Percentiles rank a stretch among this genome's conserved stretches.
Evolutionary conservation across 2,329 filamentous ascomycete species (phyloP).

Genomic region (Colletotrichum musae): DNA sequence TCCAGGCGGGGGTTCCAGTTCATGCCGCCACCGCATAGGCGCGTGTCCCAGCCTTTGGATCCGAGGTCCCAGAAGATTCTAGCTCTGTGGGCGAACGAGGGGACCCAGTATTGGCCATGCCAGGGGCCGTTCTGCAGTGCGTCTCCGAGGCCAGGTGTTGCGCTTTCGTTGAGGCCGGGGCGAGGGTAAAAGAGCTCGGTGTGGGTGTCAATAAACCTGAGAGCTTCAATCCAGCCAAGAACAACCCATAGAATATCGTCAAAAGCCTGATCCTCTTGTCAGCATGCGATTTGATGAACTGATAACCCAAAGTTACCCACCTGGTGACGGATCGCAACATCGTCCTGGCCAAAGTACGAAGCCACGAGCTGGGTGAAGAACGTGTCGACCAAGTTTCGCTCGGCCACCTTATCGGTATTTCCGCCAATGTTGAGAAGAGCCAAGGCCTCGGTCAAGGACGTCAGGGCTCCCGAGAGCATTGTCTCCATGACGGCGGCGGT

Average conservation of each 20-base stretch:
- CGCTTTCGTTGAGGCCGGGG: slow-evolving; percentile 44
- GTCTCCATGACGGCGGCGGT: slow-evolving; percentile 89
- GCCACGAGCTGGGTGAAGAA: slow-evolving; percentile 84
- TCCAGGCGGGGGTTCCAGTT: slow-evolving; percentile 85
- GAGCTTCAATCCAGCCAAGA: slow-evolving; percentile 87
- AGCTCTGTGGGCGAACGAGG: slow-evolving; percentile 85
- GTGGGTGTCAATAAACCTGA: slow-evolving; percentile 83
- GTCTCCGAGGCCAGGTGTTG: slow-evolving; percentile 43
- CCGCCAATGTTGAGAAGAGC: slow-evolving; percentile 52
- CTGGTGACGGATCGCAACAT: slow-evolving; percentile 77
- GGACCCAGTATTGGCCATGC: slow-evolving; percentile 83
- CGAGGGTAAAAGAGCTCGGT: slow-evolving; percentile 71
- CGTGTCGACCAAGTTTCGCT: slow-evolving; percentile 85
- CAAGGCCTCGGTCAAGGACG: slow-evolving; percentile 77
- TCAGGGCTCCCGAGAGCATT: slow-evolving; percentile 80
- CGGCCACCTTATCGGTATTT: slow-evolving; percentile 60
- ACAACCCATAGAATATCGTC: slow-evolving; percentile 98
- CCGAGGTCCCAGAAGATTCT: slow-evolving; percentile 89
- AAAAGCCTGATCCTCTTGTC: slow-evolving; percentile 72
- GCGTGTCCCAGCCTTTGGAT: slow-evolving; percentile 83
- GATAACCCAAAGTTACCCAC: slow-evolving; percentile 44
- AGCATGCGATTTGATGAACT: not conserved
- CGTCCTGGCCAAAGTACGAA: slow-evolving; percentile 91
- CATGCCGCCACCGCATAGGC: slow-evolving; percentile 89
- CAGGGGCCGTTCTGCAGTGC: slow-evolving; percentile 67